Evolutionary conservation across 1,284 basidiomycete genomes (phyloP), one percentile per base, ranked within the genome.

Genomic region (Ceratobasidium sp.): DNA sequence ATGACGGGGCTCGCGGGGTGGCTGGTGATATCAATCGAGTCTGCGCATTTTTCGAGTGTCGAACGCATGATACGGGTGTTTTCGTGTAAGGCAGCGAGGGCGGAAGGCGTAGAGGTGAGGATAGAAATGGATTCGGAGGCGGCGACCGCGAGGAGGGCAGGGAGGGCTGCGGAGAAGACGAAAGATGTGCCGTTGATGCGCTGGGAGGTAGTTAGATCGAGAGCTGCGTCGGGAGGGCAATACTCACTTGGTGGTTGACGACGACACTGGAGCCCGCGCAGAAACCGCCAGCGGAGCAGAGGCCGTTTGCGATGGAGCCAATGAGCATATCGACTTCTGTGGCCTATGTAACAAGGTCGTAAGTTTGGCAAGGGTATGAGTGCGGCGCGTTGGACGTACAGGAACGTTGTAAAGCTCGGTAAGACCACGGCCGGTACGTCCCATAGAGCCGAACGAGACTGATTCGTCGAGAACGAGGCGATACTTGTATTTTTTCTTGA

Each of bases 121-220:
- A 93, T 88, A 77, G 88, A 88, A 80, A 98, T 93, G 9, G 90
- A 93, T 79, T 94, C 91, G 0, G 93, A 95, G 0, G 91, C 93
- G 76, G 92, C 90, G 76, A 95, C 95, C 16, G 95, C 92, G 63
- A 98, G 89, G 69, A 98, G 87, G 0, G 95, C 90, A 0, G 98
- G 98, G 83, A 98, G 90, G 0, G 97, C 91, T 9, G 98, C 98
- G 0, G 97, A 98, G 85, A 96, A 99, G 75, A 99, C 95, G 79
- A 95, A 97, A 0, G 95, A 91, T 2, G 95, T 91, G 27, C 95
- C 96, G 82, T 99, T 99, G 88, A 98, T 98, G 61, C 96, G 96
- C 89, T 98, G 81, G 54, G 43, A 66, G 51, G 76, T 43, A 19
- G 22, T 74, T 68, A 48, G 43, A 51, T n/a, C 5, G 71, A 49